Evolutionary conservation across 805 yeast genomes (phyloP).

Genomic region (Pichia phayaonensis): DNA sequence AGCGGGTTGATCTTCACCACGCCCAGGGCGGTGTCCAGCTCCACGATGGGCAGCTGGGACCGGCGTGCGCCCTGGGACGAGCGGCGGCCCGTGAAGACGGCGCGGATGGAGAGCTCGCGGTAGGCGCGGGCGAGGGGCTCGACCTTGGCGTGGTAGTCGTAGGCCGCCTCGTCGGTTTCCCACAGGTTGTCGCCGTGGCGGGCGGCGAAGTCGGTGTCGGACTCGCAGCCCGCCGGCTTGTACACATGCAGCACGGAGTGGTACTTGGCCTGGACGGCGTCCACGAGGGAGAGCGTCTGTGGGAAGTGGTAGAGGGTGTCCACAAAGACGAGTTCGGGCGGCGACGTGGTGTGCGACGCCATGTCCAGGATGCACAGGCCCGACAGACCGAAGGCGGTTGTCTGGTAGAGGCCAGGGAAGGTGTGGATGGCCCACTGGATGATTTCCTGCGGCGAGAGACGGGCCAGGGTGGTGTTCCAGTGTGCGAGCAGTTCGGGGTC

Average conservation of each 20-base stretch:
- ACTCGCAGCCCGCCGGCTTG: conserved; percentile 50
- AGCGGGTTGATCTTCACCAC: conserved; percentile 85
- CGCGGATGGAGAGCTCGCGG: conserved; percentile 59
- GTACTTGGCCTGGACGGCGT: conserved; percentile 18
- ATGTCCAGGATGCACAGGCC: conserved; percentile 86
- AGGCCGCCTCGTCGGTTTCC: conserved; percentile 73
- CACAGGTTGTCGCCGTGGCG: conserved; percentile 73
- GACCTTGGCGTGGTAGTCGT: conserved; percentile 84
- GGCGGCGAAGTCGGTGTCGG: conserved; percentile 55
- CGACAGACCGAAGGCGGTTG: conserved; percentile 92
- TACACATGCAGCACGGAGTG: conserved; percentile 50
- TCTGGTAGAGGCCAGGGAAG: conserved; percentile 76
- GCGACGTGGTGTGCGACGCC: conserved; percentile 40
- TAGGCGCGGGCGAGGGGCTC: conserved; percentile 90
- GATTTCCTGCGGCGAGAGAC: conserved; percentile 60
- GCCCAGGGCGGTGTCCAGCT: conserved; percentile 61
- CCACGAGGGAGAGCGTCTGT: conserved; percentile 77
- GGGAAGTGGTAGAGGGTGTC: conserved; percentile 93
- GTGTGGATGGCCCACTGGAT: conserved; percentile 78
- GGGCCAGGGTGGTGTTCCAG: conserved; percentile 54
- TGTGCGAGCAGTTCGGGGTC: conserved; percentile 45
- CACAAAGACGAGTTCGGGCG: conserved; percentile 71
- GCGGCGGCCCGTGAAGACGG: conserved; percentile 89
- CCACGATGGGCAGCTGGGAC: conserved; percentile 62
- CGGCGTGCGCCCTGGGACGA: conserved; percentile 86